Evolutionary conservation across 495 filamentous ascomycete genomes (phyloP).

Genomic region (Aspergillus diversus): DNA sequence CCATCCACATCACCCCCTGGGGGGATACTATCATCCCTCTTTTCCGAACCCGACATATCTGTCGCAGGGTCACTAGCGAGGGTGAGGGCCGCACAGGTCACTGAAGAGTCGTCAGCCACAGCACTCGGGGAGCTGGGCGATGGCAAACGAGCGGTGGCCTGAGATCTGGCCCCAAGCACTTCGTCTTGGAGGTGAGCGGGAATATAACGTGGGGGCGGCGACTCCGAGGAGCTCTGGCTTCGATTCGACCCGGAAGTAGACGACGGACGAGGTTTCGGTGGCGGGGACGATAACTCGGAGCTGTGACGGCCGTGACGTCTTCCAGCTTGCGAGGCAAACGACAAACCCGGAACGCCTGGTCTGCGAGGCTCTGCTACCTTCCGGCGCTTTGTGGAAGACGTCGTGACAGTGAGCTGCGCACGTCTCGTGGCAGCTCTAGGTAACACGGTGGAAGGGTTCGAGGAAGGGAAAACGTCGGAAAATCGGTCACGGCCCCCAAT

Average conservation of each 20-base stretch:
- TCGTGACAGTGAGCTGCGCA: conserved; percentile 79
- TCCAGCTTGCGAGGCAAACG: conserved; percentile 43
- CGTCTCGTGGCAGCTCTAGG: conserved; percentile 52
- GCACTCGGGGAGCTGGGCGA: conserved; percentile 57
- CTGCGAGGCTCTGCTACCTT: conserved; percentile 67
- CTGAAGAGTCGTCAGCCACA: conserved; percentile 67
- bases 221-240: conserved; percentile 40
- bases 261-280: conserved; percentile 31
- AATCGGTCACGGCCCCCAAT: conserved; percentile 10
- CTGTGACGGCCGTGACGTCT: conserved; percentile 46
- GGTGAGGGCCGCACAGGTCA: conserved; percentile 72
- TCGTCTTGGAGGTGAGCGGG: conserved; percentile 67
- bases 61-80: conserved; percentile 63
- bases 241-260: conserved; percentile 39
- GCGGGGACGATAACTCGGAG: conserved; percentile 30
- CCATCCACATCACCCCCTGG: conserved; percentile 26
- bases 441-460: conserved; percentile 29
- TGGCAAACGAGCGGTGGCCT: conserved; percentile 47
- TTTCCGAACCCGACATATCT: conserved; percentile 52
- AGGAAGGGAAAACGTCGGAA: conserved; percentile 13
- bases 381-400: conserved; percentile 90
- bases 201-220: conserved; percentile 54
- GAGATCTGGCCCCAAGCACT: conserved; percentile 48
- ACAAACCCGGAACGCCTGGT: conserved; percentile 35
- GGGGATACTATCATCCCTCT: conserved; percentile 29